A percentile compares a stretch with the other conserved stretches of the same genome.
phyloP scores from a whole-genome alignment of 148 eudicot genomes.

The Persicaria tinctoria region DNA sequence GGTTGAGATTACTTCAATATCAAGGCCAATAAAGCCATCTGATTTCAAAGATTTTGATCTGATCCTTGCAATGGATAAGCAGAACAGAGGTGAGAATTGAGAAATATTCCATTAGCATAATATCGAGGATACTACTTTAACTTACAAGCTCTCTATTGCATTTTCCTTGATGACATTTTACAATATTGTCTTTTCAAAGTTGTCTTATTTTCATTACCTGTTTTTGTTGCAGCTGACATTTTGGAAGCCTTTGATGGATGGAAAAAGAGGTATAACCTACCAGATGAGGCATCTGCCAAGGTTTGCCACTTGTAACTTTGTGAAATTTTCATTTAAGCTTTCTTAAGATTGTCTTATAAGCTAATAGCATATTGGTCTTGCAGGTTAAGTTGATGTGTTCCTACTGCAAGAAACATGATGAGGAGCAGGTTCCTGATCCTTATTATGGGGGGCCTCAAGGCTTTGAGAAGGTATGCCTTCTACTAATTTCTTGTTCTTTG shows the following conservation, averaged over 20 bases:
- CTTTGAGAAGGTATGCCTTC: constrained; percentile 74
- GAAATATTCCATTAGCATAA: not conserved
- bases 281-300: constrained; percentile 30
- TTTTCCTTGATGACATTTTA: not conserved
- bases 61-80: constrained; percentile 97
- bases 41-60: constrained; percentile 91
- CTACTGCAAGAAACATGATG: constrained; percentile 80
- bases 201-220: not conserved
- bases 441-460: constrained; percentile 92
- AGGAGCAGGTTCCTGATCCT: constrained; percentile 92
- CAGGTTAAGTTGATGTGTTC: constrained; percentile 92
- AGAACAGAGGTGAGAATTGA: constrained; percentile 54
- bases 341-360: not conserved
- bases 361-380: constrained; percentile 13
- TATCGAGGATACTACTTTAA: not conserved
- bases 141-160: not conserved
- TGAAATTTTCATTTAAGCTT: not conserved
- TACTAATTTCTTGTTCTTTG: not conserved
- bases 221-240: constrained; percentile 49
- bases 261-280: constrained; percentile 54
- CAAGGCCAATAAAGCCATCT: constrained; percentile 77
- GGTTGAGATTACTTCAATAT: constrained; percentile 70
- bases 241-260: constrained; percentile 69
- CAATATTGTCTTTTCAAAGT: not conserved
- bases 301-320: constrained; percentile 21